Evolutionary conservation across 768 basidiomycete genomes (phyloP).

Genomic region (Cantharellus cinnabarinus): DNA sequence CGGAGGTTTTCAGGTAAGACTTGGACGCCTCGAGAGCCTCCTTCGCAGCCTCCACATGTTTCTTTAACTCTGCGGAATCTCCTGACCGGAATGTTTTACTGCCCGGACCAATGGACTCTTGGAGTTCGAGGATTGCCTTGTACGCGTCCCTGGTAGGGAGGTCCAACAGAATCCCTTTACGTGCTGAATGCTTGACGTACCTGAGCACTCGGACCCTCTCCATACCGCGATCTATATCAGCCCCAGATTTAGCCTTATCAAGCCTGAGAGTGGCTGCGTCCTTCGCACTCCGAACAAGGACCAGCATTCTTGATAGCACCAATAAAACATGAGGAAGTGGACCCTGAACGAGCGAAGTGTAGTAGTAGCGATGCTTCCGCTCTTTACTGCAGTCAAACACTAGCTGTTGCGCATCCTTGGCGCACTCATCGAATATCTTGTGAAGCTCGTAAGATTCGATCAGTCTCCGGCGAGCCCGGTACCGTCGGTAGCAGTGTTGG

Average conservation of each 20-base stretch:
- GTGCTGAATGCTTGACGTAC: not conserved
- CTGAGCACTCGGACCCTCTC: not conserved
- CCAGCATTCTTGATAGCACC: not conserved
- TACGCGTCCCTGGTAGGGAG: not conserved
- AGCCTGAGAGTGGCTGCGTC: not conserved
- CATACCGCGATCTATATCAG: not conserved
- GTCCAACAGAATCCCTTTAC: not conserved
- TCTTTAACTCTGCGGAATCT: not conserved
- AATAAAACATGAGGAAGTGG: not conserved
- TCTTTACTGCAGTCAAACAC: not conserved
- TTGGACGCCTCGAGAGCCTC: not conserved
- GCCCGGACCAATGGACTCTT: not conserved
- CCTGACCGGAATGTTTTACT: not conserved
- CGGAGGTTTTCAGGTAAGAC: not conserved
- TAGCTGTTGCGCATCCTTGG: not conserved
- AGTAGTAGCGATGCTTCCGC: not conserved
- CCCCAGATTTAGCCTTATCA: not conserved
- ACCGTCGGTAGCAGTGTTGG: not conserved
- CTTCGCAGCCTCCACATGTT: not conserved
- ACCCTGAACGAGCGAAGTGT: not conserved
- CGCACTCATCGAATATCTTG: not conserved
- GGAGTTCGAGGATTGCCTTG: not conserved
- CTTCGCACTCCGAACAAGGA: not conserved
- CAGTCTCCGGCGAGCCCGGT: not conserved
- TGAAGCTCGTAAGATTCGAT: not conserved